Base-by-base conservation (phyloP, 169 alveolate species). In the Plasmodium knowlesi region DNA sequence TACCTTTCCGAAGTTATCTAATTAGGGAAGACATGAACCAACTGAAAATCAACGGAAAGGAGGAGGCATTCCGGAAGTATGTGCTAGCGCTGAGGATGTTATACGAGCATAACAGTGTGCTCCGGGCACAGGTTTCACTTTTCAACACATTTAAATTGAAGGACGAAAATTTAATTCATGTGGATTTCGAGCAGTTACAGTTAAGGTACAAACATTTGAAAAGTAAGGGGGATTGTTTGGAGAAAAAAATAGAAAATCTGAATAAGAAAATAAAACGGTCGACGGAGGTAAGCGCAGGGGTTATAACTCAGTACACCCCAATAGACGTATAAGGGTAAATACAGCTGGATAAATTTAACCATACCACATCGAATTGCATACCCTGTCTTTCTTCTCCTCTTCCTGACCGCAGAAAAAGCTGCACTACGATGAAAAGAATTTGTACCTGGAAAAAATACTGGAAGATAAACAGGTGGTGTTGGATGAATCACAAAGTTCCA, bases 91-190 rank as follows among this genome's bases (percentile, higher is more conserved):
- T 88, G 32, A 78, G 94, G 70, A 88, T 57, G 82, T 4, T 88
- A 9, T 78, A 79, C n/a, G 94, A 88, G 71, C 94, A 88, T 37
- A 88, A 88, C 34, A 88, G 94, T 5, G 71, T 88, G 28, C 61
- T 88, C 6, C 81, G 94, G 37, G 81, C 94, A 8, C 94, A 79
- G n/a, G 81, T 88, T 28, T 34, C 70, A 6, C 41, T 88, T n/a
- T 88, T 78, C 22, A 88, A 88, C 37, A 37, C 79, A 57, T 88
- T 88, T 32, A 88, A 88, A 46, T n/a, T 78, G 72, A 88, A 88
- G 50, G 67, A 88, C 71, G 94, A 88, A 43, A 88, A 88, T 30
- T 32, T 88, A 28, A 88, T 88, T n/a, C 94, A 88, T 28, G 94
- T 86, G 14, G 82, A 88, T 34, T 88, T 88, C 81, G 94, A 88